A percentile compares a stretch with the other conserved stretches of the same genome.
These are phyloP conservation scores for Sporormia fimetaria DNA, from an alignment of 495 filamentous ascomycete genomes.

Conservation along the genomic window DNA sequence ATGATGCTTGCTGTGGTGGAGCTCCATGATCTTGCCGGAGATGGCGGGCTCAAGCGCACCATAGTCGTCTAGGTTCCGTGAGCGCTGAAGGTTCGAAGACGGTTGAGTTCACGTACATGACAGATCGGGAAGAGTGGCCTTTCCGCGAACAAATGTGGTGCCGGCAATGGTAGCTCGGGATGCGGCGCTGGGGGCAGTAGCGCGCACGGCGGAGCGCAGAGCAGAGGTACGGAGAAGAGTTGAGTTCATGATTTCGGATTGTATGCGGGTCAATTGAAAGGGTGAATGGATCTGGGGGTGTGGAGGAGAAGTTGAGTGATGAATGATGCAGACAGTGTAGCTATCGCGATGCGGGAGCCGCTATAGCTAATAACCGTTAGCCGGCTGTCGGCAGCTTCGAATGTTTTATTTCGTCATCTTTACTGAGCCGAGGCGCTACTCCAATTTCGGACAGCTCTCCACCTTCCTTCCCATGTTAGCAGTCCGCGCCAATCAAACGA, in stretches of 20 bases:
- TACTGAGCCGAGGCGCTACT: not conserved
- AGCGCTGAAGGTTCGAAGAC: no score
- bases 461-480: not conserved
- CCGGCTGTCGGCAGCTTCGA: no score
- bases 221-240: slow-evolving; percentile 42
- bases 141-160: slow-evolving; percentile 67
- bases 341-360: no score
- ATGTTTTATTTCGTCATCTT: slow-evolving; percentile 7
- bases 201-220: slow-evolving; percentile 45
- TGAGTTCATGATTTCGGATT: slow-evolving; percentile 41
- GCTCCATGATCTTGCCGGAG: slow-evolving; percentile 96
- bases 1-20: slow-evolving; percentile 71
- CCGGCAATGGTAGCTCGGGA: slow-evolving; percentile 49
- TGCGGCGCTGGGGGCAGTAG: slow-evolving; percentile 39
- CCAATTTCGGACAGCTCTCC: not conserved
- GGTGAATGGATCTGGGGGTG: not conserved
- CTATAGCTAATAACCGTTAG: no score
- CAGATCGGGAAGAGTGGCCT: slow-evolving; percentile 91
- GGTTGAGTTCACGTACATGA: slow-evolving; percentile 79
- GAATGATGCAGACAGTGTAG: not conserved
- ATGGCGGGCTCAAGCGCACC: slow-evolving; percentile 84
- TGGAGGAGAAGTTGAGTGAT: not conserved
- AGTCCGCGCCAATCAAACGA: not conserved
- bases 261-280: slow-evolving; percentile 7
- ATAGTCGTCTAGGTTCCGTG: slow-evolving; percentile 42